Base-by-base conservation (phyloP, 257 asterid genomes). In the Nicotiana undulata region DNA sequence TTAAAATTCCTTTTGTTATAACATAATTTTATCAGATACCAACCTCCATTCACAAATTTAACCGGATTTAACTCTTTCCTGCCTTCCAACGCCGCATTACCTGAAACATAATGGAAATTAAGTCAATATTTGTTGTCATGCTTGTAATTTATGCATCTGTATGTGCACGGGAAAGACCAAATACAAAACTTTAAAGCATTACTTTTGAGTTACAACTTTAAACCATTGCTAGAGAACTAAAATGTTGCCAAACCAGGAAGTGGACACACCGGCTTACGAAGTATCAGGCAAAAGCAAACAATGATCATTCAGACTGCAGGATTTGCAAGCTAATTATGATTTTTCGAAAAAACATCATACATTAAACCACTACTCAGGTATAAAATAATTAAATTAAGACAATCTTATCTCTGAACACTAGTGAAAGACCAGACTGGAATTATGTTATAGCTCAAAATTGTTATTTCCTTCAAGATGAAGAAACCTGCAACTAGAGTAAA, bases 31-130 rank as follows among this genome's bases (percentile, higher is more conserved):
- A 76, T 77, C 44, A 63, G 82, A 76, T 51, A 84, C 49, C 86
- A 81, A 94, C 98, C 98, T 93, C 98, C 98, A 85, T 91, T 93
- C 84, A 93, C 97, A 86, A 93, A 86, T 91, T 85, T 90, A 77
- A 89, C 87, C 34, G 98, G 79, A 84, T 82, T 84, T 75, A 31
- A 84, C 85, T 84, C 86, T 88, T 88, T 88, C 88, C 86, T 85
- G 82, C 86, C 76, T 81, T 85, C 84, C 81, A 79, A 83, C 58
- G 88, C 22, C 87, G 77, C 89, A 9, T 87, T 90, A 88, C 91
- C 97, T 93, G 90, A 24, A 81, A 75, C 63, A 31, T 24, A 63
- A 61, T 61, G 28, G 18, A 61, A 80, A 81, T 26, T 75, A 76
- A 34, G 77, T 61, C 46, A 82, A 78, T 22, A 66, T 74, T 46